Percentiles rank a stretch among this genome's conserved stretches.
Conservation (phyloP, 2,329 filamentous ascomycete genomes). For the Massarina eburnea region DNA sequence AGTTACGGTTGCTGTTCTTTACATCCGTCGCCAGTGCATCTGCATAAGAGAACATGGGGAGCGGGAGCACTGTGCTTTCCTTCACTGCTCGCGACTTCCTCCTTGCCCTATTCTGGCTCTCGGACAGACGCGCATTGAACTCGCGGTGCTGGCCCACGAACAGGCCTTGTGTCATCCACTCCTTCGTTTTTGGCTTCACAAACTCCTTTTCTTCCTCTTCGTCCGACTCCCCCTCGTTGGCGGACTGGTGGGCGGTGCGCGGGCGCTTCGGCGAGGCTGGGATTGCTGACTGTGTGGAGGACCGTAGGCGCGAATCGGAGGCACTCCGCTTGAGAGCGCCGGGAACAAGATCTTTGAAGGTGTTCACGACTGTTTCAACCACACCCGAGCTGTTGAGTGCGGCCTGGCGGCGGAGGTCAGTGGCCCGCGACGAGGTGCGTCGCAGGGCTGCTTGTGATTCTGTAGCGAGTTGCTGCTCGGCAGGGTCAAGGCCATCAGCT, state of each 20-base stretch:
- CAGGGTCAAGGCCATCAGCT: constrained; percentile 23
- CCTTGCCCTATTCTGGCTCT: constrained; percentile 47
- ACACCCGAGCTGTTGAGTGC: constrained; percentile 35
- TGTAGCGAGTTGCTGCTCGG: constrained; percentile 33
- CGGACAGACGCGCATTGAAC: constrained; percentile 48
- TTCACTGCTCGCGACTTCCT: constrained; percentile 37
- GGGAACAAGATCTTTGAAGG: constrained; percentile 39
- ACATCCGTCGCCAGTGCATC: constrained; percentile 65
- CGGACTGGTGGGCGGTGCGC: constrained; percentile 17
- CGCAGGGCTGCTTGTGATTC: constrained; percentile 37
- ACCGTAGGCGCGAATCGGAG: constrained; percentile 25
- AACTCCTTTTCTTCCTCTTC: constrained; percentile 20
- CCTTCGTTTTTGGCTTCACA: constrained; percentile 59
- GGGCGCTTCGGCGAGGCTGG: constrained; percentile 24
- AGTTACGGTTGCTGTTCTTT: constrained; percentile 61
- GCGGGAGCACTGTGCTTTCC: constrained; percentile 64
- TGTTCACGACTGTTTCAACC: constrained; percentile 18
- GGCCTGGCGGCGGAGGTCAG: constrained; percentile 38
- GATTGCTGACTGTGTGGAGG: constrained; percentile 13
- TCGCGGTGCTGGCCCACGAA: constrained; percentile 75
- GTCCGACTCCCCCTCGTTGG: constrained; percentile 15
- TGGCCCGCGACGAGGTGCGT: constrained; percentile 34
- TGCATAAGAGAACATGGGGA: constrained; percentile 78
- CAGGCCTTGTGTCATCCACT: constrained; percentile 78
- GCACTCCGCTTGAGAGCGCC: constrained; percentile 30